Conservation (phyloP, 257 asterid species). For the Ballota nigra region DNA sequence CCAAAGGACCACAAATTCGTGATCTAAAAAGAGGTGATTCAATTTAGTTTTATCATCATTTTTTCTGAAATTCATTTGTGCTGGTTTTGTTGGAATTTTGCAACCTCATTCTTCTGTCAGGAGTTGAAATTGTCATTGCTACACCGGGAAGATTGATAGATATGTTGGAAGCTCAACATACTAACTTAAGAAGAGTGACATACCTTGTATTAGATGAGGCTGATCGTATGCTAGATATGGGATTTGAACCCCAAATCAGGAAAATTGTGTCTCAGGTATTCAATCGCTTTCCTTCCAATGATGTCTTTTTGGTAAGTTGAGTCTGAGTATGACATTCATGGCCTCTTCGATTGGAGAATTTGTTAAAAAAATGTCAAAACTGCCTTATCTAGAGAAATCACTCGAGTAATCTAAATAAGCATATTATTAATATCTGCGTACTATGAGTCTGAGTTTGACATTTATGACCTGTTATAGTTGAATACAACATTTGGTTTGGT, state of each 20-base stretch:
- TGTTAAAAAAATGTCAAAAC: background rate
- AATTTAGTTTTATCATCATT: background rate
- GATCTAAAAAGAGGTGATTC: conserved; percentile 77
- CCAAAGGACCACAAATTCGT: conserved; percentile 93
- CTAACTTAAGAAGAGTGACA: conserved; percentile 83
- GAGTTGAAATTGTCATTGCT: conserved; percentile 89
- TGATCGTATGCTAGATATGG: conserved; percentile 98
- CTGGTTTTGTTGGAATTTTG: conserved; percentile 6
- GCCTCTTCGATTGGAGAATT: background rate
- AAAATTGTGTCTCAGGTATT: conserved; percentile 78
- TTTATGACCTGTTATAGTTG: too few species aligned
- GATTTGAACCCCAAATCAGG: conserved; percentile 96
- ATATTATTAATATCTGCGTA: too few species aligned
- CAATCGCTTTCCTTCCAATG: background rate
- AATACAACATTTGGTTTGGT: too few species aligned
- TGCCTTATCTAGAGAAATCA: too few species aligned
- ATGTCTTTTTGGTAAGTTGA: background rate
- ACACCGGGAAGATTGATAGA: conserved; percentile 95
- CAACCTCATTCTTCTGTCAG: conserved; percentile 36
- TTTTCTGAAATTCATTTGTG: conserved; percentile 8
- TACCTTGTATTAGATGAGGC: conserved; percentile 95
- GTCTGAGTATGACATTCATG: conserved; percentile 17
- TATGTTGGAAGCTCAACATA: conserved; percentile 85
- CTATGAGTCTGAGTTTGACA: too few species aligned
- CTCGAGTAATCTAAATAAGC: too few species aligned